Base-by-base conservation (phyloP, 768 basidiomycete species). In the Auricularia sp. region DNA sequence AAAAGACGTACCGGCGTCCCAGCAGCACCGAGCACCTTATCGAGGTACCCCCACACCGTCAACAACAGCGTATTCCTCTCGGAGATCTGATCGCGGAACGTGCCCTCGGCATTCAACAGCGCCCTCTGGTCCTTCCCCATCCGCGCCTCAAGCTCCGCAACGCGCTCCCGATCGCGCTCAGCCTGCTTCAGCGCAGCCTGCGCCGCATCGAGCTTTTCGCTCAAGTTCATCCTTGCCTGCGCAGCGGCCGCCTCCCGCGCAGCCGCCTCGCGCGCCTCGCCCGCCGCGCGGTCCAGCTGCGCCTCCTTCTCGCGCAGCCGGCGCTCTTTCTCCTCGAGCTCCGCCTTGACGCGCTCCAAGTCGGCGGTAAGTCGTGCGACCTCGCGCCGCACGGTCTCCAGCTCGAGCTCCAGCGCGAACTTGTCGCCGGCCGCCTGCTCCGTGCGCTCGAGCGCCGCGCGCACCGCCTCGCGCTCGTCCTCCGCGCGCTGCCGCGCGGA, bases 41-140 rank as follows among this genome's bases (percentile, higher is more conserved):
- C 95, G 81, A 96, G 83, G 72, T 95, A 94, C 75, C 97, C 93
- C 74, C 93, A 97, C 34, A 97, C 91, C 7, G 92, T 93, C 69
- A 97, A 78, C 62, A 98, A 77, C 36, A 98, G 79, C 33, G 93
- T 94, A 73, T 94, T 97, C 64, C 93, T 80, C 78, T 98, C 96
- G 18, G 92, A 93, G 39, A 96, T 74, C 76, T 98, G 95, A 75
- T 96, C 91, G 34, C 94, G 81, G 71, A 91, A 93, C 74, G 92
- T 87, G 63, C 77, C 83, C 74, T 96, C 93, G 2, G 87, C 84
- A 29, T 76, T 73, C 67, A 91, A 72, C 65, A 93, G 72, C 51
- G 84, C 79, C 43, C 90, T 80, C 73, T 93, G 90, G 67, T 94
- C 93, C 74, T 91, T 92, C 47, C 85, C 83, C 67, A 95, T 74